Conservation (phyloP, 1,284 basidiomycete species). For the Ceratobasidium sp. region DNA sequence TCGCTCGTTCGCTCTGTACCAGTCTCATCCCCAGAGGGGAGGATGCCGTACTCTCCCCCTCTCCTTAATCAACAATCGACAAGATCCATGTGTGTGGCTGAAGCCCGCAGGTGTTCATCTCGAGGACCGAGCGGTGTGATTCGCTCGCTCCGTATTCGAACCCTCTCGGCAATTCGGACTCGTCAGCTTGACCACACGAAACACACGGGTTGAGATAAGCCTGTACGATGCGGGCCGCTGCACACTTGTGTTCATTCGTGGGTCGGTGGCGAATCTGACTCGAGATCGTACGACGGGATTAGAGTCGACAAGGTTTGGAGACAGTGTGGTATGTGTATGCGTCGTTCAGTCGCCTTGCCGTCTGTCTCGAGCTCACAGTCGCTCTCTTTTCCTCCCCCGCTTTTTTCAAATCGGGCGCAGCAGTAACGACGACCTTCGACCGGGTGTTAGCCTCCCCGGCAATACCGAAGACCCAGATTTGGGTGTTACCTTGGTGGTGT, state of each 20-base stretch:
- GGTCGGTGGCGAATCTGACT: not conserved
- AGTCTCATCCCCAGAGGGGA: not conserved
- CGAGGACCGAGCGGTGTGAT: not conserved
- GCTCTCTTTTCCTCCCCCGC: too few species aligned
- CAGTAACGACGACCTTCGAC: too few species aligned
- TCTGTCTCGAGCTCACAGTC: too few species aligned
- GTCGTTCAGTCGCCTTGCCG: too few species aligned
- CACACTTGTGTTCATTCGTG: not conserved
- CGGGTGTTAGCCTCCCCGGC: too few species aligned
- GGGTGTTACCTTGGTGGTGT: too few species aligned
- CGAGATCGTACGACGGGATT: not conserved
- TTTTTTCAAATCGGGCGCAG: too few species aligned
- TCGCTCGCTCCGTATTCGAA: not conserved
- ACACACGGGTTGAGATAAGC: slow-evolving; percentile 1
- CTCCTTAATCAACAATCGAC: not conserved
- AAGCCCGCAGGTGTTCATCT: not conserved
- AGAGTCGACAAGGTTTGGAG: too few species aligned
- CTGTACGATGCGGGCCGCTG: not conserved
- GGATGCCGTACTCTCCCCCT: too few species aligned
- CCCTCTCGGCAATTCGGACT: not conserved
- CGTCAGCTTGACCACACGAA: not conserved
- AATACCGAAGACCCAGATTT: too few species aligned
- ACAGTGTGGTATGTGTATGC: too few species aligned
- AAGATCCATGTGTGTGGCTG: slow-evolving; percentile 2
- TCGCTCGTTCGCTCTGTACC: not conserved